Conservation (phyloP, 176 grass and related monocot genomes). For the Pharus latifolius region DNA sequence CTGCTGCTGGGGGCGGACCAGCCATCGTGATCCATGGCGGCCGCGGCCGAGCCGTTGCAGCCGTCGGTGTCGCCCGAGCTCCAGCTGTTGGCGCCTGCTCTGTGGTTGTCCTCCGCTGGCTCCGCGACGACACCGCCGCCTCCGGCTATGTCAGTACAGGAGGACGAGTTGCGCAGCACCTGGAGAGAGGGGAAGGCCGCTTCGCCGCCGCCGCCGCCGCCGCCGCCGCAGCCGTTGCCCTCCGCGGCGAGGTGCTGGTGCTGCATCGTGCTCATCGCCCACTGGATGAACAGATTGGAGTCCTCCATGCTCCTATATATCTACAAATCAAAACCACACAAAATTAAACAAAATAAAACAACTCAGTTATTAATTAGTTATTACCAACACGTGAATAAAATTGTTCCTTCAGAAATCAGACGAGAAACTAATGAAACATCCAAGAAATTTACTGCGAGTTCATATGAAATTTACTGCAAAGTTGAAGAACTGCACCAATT, state of each 20-base stretch:
- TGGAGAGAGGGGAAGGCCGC: conserved; percentile 21
- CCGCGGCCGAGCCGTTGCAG: background rate
- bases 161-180: conserved; percentile 2
- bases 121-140: background rate
- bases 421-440: too few relatives aligned
- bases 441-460: too few relatives aligned
- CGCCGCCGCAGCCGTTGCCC: background rate
- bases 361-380: background rate
- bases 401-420: too few relatives aligned
- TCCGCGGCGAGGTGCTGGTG: conserved; percentile 2
- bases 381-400: too few relatives aligned
- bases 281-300: conserved; percentile 27
- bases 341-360: too few relatives aligned
- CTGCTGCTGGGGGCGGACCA: background rate
- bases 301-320: conserved; percentile 13
- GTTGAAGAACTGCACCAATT: too few relatives aligned
- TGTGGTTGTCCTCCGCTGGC: background rate
- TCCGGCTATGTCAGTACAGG: too few relatives aligned
- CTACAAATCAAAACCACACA: background rate
- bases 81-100: conserved; percentile 25
- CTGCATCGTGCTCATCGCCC: conserved; percentile 29
- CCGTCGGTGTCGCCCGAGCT: conserved; percentile 13
- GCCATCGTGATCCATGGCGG: background rate
- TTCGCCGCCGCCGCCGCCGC: background rate
- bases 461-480: too few relatives aligned